Conservation (phyloP, 148 eudicot genomes). For the Vaccinium vitisidaea region DNA sequence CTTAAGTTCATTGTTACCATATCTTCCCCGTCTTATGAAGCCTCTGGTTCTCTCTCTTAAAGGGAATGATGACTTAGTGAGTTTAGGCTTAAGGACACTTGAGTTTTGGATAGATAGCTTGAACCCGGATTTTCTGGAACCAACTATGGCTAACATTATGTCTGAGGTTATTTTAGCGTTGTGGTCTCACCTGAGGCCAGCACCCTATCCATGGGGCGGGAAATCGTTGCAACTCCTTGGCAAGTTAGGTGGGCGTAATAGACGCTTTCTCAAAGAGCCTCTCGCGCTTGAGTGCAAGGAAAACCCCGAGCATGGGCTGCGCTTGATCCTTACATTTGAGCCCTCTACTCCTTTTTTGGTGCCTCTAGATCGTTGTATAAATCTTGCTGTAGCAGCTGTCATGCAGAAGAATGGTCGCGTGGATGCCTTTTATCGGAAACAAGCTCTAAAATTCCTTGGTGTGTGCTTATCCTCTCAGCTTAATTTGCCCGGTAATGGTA, state of each 20-base stretch:
- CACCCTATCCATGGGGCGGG: slow-evolving; percentile 91
- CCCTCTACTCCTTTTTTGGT: slow-evolving; percentile 98
- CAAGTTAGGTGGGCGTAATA: slow-evolving; percentile 93
- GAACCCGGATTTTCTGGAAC: slow-evolving; percentile 97
- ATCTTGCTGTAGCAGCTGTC: slow-evolving; percentile 90
- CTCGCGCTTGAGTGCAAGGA: slow-evolving; percentile 96
- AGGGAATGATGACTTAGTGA: slow-evolving; percentile 80
- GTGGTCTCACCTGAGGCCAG: slow-evolving; percentile 94
- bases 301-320: slow-evolving; percentile 98
- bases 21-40: slow-evolving; percentile 96
- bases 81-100: slow-evolving; percentile 86
- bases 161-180: slow-evolving; percentile 91
- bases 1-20: slow-evolving; percentile 86
- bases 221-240: slow-evolving; percentile 96
- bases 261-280: slow-evolving; percentile 97
- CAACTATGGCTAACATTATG: slow-evolving; percentile 98
- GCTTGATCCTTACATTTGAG: slow-evolving; percentile 92
- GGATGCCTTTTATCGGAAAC: slow-evolving; percentile 79
- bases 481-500: slow-evolving; percentile 76
- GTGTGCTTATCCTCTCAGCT: slow-evolving; percentile 93
- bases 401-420: slow-evolving; percentile 76
- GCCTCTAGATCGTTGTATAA: slow-evolving; percentile 94
- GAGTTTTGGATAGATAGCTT: slow-evolving; percentile 99
- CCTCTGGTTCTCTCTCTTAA: slow-evolving; percentile 92
- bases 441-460: slow-evolving; percentile 86